Percentiles rank a stretch among this genome's conserved stretches.
These are phyloP conservation scores for Argentina anserina DNA, from an alignment of 306 rosid genomes.

Conservation along the genomic window DNA sequence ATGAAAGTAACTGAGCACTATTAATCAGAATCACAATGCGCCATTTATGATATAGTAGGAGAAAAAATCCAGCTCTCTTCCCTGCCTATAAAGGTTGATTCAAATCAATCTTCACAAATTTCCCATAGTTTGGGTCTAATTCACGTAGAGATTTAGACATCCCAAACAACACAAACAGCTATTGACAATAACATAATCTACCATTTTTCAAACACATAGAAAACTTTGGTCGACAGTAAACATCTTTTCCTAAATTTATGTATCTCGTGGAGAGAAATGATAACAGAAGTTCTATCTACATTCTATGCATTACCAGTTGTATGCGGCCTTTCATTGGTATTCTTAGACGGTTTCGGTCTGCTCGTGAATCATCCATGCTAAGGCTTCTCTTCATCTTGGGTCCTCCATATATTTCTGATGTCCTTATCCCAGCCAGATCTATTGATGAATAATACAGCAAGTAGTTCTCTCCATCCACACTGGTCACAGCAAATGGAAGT, in stretches of 20 bases:
- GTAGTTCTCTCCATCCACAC: conserved; percentile 75
- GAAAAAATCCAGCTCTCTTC: background rate
- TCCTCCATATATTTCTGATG: conserved; percentile 47
- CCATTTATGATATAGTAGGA: background rate
- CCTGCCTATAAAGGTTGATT: background rate
- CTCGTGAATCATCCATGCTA: conserved; percentile 50
- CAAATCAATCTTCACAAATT: background rate
- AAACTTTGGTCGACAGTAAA: background rate
- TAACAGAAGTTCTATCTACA: background rate
- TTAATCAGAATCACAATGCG: background rate
- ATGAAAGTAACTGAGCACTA: background rate
- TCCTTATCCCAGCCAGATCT: conserved; percentile 39
- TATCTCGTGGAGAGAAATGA: background rate
- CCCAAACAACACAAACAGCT: background rate
- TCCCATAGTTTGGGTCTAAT: background rate
- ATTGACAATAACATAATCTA: background rate
- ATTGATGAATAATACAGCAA: conserved; percentile 67
- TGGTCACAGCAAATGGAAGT: conserved; percentile 76
- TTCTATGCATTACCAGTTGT: conserved; percentile 49
- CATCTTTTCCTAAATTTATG: background rate
- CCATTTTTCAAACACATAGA: background rate
- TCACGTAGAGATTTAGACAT: background rate
- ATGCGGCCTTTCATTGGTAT: conserved; percentile 75
- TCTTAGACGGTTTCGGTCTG: conserved; percentile 51
- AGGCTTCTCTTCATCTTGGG: conserved; percentile 57